phyloP scores from a whole-genome alignment of 257 asterid genomes.

The Striga asiatica region DNA sequence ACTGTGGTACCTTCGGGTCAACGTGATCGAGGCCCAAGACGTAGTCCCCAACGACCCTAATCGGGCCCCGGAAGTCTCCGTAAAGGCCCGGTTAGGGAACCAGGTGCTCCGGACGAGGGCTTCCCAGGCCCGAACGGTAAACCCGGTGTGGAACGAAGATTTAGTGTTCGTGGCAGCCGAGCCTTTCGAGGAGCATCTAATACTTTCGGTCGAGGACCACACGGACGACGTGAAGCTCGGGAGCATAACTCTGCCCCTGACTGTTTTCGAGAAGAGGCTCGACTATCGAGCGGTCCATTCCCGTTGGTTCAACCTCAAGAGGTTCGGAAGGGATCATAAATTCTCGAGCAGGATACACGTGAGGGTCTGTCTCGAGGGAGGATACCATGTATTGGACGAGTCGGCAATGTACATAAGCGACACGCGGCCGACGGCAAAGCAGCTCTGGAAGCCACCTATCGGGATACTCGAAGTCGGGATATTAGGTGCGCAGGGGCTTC shows the following conservation, averaged over 20 bases:
- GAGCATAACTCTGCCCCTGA: slow-evolving; percentile 35
- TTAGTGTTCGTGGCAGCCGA: slow-evolving; percentile 60
- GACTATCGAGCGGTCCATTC: slow-evolving; percentile 68
- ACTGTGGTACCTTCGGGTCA: slow-evolving; percentile 72
- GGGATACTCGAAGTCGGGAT: slow-evolving; percentile 71
- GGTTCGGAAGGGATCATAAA: slow-evolving; percentile 36
- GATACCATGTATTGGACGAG: slow-evolving; percentile 72
- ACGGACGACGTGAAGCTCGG: slow-evolving; percentile 55
- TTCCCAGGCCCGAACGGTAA: slow-evolving; percentile 38
- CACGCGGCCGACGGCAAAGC: slow-evolving; percentile 66
- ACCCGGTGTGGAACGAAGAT: slow-evolving; percentile 75
- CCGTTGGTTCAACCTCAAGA: slow-evolving; percentile 65
- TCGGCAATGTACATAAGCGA: slow-evolving; percentile 61
- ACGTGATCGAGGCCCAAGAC: slow-evolving; percentile 75
- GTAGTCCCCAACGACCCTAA: slow-evolving; percentile 32
- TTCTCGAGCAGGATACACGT: slow-evolving; percentile 62
- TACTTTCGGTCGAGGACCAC: slow-evolving; percentile 51
- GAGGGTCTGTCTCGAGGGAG: slow-evolving; percentile 73
- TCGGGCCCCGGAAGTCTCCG: slow-evolving; percentile 44
- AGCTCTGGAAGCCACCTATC: slow-evolving; percentile 69
- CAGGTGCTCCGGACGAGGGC: slow-evolving; percentile 46
- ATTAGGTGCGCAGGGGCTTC: slow-evolving; percentile 51
- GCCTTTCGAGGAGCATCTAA: slow-evolving; percentile 70
- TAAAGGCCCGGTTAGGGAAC: slow-evolving; percentile 49
- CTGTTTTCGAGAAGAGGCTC: slow-evolving; percentile 48